A percentile compares a stretch with the other conserved stretches of the same genome.
Conservation (phyloP, 495 filamentous ascomycete species). For the Astrothelium subdiscretum region DNA sequence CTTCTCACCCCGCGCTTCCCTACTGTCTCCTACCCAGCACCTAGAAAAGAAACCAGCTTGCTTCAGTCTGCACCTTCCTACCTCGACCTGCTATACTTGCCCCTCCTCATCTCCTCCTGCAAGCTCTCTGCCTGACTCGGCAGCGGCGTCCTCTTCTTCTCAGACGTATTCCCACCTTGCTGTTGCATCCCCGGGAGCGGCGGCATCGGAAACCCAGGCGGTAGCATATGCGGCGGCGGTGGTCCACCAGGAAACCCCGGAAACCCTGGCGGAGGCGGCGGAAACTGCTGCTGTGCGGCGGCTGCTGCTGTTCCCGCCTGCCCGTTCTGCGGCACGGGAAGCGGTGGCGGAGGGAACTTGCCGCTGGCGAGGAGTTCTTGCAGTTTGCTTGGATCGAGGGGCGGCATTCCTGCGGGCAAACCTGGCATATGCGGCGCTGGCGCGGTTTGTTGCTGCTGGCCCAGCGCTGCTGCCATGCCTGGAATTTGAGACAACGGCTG, state of each 20-base stretch:
- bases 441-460: conserved; percentile 34
- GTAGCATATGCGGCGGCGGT: conserved; percentile 12
- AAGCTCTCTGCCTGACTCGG: conserved; percentile 77
- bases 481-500: conserved; percentile 27
- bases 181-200: conserved; percentile 21
- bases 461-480: conserved; percentile 38
- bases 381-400: conserved; percentile 55
- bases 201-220: conserved; percentile 18
- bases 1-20: too few species aligned
- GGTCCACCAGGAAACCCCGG: conserved; percentile 37
- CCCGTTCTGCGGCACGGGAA: conserved; percentile 22
- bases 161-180: conserved; percentile 18
- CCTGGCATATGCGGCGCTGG: conserved; percentile 37
- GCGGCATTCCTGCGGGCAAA: conserved; percentile 36
- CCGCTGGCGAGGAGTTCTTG: conserved; percentile 41
- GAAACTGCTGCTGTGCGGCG: conserved; percentile 21
- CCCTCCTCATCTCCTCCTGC: conserved; percentile 58
- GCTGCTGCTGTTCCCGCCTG: conserved; percentile 42
- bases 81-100: conserved; percentile 37
- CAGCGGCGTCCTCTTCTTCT: conserved; percentile 47
- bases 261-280: conserved; percentile 33
- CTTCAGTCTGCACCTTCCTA: conserved; percentile 9
- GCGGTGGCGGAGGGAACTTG: conserved; percentile 23
- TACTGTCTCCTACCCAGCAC: too few species aligned
- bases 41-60: too few species aligned